A percentile compares a stretch with the other conserved stretches of the same genome.
These are phyloP conservation scores for Spiraea crenata DNA, from an alignment of 331 rosid genomes.

Conservation along the genomic window DNA sequence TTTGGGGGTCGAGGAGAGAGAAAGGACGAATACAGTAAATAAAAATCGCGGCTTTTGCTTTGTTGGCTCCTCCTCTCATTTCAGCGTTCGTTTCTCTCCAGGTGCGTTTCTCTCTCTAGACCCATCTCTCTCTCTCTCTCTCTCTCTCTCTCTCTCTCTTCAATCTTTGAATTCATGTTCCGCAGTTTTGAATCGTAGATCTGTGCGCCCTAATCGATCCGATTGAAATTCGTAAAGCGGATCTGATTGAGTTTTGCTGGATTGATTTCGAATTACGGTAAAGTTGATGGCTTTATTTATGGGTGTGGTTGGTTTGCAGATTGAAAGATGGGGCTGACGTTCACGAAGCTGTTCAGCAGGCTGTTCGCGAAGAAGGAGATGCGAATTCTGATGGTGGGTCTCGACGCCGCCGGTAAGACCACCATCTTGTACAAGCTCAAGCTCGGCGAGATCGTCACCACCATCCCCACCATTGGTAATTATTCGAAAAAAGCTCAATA, in stretches of 20 bases:
- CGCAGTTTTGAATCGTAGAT: not conserved
- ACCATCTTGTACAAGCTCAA: slow-evolving; percentile 91
- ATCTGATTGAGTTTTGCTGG: slow-evolving; percentile 16
- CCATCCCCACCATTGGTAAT: slow-evolving; percentile 92
- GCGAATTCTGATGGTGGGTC: slow-evolving; percentile 97
- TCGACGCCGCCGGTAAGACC: slow-evolving; percentile 98
- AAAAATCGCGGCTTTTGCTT: slow-evolving; percentile 4
- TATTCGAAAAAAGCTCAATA: not conserved
- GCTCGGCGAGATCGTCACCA: slow-evolving; percentile 96
- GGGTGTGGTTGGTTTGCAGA: too few species aligned
- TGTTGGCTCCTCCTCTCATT: slow-evolving; percentile 18
- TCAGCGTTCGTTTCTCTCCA: slow-evolving; percentile 8
- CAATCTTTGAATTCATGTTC: not conserved
- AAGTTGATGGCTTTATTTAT: too few species aligned
- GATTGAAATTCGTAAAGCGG: not conserved
- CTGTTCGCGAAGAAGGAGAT: slow-evolving; percentile 94
- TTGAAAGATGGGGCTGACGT: slow-evolving; percentile 75
- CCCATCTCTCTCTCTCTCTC: slow-evolving; percentile 13
- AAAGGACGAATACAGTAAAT: not conserved
- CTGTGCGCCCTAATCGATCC: not conserved
- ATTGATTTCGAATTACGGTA: not conserved
- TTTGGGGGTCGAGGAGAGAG: slow-evolving; percentile 9
- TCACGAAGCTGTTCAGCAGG: slow-evolving; percentile 93
- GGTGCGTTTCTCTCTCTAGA: slow-evolving; percentile 14
- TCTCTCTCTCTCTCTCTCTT: not conserved